These are phyloP conservation scores for Monotropa hypopitys DNA, from an alignment of 179 eudicot genomes.

Conservation along the genomic window DNA sequence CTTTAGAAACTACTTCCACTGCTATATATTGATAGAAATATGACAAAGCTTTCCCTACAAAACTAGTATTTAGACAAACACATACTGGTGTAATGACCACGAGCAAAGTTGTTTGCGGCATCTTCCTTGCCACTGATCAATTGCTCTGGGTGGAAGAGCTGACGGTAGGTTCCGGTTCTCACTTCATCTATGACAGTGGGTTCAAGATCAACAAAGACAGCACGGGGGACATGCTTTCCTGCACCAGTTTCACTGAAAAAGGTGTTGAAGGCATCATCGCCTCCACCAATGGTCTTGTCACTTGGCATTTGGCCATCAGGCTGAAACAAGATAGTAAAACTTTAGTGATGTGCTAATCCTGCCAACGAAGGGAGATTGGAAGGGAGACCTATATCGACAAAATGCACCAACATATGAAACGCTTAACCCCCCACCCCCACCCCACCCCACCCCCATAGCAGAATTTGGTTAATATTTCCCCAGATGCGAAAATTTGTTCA, in stretches of 20 bases:
- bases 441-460: no score
- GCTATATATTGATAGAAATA: neutral
- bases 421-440: no score
- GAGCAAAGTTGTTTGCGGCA: constrained; percentile 44
- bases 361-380: neutral
- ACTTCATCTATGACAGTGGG: constrained; percentile 43
- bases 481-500: neutral
- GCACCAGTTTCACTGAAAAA: constrained; percentile 44
- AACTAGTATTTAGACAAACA: neutral
- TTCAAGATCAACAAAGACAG: constrained; percentile 37
- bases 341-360: neutral
- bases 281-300: constrained; percentile 41
- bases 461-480: neutral
- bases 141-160: constrained; percentile 40
- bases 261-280: constrained; percentile 43
- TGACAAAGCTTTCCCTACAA: neutral
- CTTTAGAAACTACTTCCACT: neutral
- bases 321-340: constrained; percentile 10
- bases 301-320: constrained; percentile 46
- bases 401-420: neutral
- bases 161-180: constrained; percentile 37
- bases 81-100: constrained; percentile 39
- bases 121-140: constrained; percentile 40
- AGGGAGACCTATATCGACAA: neutral
- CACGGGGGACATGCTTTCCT: constrained; percentile 38